Evolutionary conservation across 2,329 filamentous ascomycete species (phyloP).

Genomic region (Juglanconis juglandina): DNA sequence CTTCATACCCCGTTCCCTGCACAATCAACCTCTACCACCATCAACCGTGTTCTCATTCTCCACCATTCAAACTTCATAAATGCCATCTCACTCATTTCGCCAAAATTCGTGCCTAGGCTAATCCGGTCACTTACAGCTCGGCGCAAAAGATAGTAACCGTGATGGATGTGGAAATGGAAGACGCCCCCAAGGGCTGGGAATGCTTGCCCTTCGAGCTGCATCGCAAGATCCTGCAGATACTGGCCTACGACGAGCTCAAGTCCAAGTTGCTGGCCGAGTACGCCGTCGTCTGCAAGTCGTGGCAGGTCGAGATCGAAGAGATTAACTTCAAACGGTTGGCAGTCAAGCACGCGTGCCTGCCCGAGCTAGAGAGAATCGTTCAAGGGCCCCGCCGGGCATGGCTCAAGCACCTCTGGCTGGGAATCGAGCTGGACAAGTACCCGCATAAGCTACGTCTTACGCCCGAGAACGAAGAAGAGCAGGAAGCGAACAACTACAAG

Average conservation of each 20-base stretch:
- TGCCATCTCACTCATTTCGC: too few species aligned
- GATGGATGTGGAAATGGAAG: too few species aligned
- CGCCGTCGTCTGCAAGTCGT: constrained; percentile 26
- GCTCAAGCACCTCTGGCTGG: constrained; percentile 22
- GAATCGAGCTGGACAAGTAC: constrained; percentile 24
- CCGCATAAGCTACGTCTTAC: constrained; percentile 15
- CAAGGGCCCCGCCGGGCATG: constrained; percentile 20
- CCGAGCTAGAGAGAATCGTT: constrained; percentile 22
- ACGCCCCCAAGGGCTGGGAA: constrained; percentile 3
- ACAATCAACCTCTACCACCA: too few species aligned
- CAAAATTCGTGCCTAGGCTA: too few species aligned
- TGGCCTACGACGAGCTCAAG: constrained; percentile 13
- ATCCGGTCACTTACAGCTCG: too few species aligned
- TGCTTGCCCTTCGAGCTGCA: constrained; percentile 17
- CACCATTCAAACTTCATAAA: too few species aligned
- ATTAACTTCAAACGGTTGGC: constrained; percentile 23
- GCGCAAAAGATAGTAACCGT: too few species aligned
- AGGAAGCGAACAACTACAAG: constrained; percentile 24
- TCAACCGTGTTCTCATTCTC: too few species aligned
- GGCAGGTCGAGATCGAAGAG: constrained; percentile 25
- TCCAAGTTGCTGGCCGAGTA: constrained; percentile 20
- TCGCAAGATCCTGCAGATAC: constrained; percentile 14
- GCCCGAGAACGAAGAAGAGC: constrained; percentile 24
- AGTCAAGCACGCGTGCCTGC: constrained; percentile 20
- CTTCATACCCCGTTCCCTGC: too few species aligned